A percentile compares a stretch with the other conserved stretches of the same genome.
Conservation (phyloP, 176 grass and related monocot genomes). For the Leersia perrieri region DNA sequence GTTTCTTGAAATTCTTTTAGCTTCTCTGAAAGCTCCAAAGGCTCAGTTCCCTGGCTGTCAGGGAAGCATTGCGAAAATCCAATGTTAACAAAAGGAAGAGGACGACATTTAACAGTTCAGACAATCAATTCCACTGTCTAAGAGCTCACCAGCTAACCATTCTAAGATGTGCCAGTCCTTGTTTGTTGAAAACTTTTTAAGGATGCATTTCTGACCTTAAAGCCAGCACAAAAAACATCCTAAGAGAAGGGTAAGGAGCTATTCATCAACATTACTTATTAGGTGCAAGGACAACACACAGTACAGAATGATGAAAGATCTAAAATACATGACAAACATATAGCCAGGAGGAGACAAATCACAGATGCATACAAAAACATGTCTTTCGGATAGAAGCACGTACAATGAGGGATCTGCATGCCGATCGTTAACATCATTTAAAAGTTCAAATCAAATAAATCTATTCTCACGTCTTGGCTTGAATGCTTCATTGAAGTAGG, state of each 20-base stretch:
- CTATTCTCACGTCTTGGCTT: not conserved
- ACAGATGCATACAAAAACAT: slow-evolving; percentile 16
- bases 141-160: not conserved
- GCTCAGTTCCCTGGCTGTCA: slow-evolving; percentile 5
- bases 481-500: not conserved
- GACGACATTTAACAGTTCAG: not conserved
- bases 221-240: not conserved
- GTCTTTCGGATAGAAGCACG: not conserved
- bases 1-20: not conserved
- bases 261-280: not conserved
- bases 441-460: slow-evolving; percentile 2
- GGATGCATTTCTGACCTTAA: not conserved
- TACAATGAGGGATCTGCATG: not conserved
- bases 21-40: not conserved
- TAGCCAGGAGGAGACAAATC: slow-evolving; percentile 16
- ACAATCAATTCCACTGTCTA: not conserved
- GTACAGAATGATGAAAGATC: not conserved
- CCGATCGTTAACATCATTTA: not conserved
- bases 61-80: not conserved
- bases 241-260: not conserved
- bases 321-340: not conserved
- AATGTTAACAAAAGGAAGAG: not conserved
- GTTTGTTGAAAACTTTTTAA: not conserved
- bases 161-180: not conserved
- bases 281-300: not conserved